A percentile compares a stretch with the other conserved stretches of the same genome.
phyloP scores from a whole-genome alignment of 768 basidiomycete species.

The Xanthoconium stramineum region DNA sequence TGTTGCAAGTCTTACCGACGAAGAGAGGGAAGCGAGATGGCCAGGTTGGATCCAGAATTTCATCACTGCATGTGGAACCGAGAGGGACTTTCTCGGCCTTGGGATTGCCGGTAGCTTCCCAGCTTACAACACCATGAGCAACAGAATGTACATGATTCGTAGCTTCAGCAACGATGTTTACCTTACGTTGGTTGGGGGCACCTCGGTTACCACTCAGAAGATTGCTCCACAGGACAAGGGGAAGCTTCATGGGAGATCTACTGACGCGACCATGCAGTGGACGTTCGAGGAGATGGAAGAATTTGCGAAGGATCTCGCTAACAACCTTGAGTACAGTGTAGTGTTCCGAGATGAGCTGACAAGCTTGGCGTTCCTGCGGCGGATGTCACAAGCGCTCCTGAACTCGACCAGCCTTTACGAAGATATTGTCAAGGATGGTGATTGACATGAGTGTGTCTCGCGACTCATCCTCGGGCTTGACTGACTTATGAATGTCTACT shows the following conservation, averaged over 20 bases:
- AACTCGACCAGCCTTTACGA: neutral
- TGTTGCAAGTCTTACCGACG: neutral
- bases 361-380: neutral
- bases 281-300: neutral
- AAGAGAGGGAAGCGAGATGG: neutral
- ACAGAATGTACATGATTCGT: constrained; percentile 1
- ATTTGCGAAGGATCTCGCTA: neutral
- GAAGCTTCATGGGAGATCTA: neutral
- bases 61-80: neutral
- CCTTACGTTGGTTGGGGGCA: neutral
- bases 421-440: neutral
- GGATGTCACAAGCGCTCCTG: neutral
- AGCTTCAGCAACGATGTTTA: neutral
- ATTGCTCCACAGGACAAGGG: neutral
- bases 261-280: neutral
- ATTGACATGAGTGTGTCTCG: constrained; percentile 5
- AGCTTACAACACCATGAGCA: neutral
- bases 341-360: neutral
- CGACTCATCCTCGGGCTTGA: neutral
- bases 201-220: neutral
- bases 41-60: neutral
- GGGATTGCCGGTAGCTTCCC: neutral
- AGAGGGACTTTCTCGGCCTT: neutral
- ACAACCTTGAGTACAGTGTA: neutral
- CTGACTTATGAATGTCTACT: neutral